Conservation (phyloP, 1,284 basidiomycete genomes). For the Rhodotorula sp. region DNA sequence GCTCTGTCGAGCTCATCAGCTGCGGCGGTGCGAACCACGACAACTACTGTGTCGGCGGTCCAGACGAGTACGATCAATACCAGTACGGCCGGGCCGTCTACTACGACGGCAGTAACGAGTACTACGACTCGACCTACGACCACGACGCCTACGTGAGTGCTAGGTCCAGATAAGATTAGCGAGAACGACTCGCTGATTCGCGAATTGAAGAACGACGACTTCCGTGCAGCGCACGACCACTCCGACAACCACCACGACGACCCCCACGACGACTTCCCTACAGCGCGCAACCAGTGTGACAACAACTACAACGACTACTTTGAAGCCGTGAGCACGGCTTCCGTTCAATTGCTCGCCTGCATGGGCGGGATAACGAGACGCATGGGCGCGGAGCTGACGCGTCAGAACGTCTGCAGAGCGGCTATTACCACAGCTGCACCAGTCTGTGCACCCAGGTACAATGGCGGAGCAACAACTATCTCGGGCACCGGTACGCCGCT, state of each 20-base stretch:
- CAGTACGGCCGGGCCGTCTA: background rate
- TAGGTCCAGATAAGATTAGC: too few species aligned
- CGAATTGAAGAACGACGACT: background rate
- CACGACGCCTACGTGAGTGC: background rate
- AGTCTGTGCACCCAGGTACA: slow-evolving; percentile 25
- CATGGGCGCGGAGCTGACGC: background rate
- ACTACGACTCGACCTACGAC: background rate
- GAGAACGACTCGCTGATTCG: too few species aligned
- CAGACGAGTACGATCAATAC: background rate
- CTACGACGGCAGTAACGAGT: too few species aligned
- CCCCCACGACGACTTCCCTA: background rate
- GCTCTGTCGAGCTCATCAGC: too few species aligned
- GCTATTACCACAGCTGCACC: background rate
- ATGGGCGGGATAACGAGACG: too few species aligned
- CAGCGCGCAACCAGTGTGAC: background rate
- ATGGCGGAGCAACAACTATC: slow-evolving; percentile 16
- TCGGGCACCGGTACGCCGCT: slow-evolving; percentile 20
- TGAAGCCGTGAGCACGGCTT: background rate
- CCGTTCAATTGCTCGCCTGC: background rate
- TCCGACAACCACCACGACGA: background rate
- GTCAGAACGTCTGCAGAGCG: background rate
- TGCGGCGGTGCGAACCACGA: too few species aligned
- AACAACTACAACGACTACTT: background rate
- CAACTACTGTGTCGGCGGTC: too few species aligned
- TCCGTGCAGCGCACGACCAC: too few species aligned